Evolutionary conservation across 495 filamentous ascomycete species (phyloP).

Genomic region (Penicillium verhagenii): DNA sequence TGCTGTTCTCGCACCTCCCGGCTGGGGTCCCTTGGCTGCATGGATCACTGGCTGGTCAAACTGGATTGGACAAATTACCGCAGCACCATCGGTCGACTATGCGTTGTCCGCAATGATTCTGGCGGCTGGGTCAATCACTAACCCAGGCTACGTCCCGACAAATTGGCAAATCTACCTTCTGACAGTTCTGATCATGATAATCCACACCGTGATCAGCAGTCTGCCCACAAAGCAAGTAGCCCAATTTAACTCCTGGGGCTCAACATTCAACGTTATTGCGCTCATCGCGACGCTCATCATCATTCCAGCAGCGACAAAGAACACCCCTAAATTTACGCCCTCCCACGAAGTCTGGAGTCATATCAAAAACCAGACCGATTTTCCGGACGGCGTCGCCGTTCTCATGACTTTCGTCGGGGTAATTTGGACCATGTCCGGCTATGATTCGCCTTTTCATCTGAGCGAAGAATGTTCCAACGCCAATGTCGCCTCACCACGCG

Average conservation of each 20-base stretch:
- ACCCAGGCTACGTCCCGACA: conserved; percentile 63
- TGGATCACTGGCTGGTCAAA: conserved; percentile 78
- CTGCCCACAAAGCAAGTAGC: conserved; percentile 75
- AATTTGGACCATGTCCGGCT: conserved; percentile 68
- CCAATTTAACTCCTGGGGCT: conserved; percentile 72
- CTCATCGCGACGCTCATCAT: conserved; percentile 66
- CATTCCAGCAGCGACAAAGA: conserved; percentile 63
- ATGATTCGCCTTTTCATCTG: conserved; percentile 75
- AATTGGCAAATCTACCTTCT: conserved; percentile 71
- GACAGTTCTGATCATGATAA: conserved; percentile 65
- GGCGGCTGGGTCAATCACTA: conserved; percentile 64
- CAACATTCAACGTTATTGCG: conserved; percentile 71
- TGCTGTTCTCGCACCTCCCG: conserved; percentile 74
- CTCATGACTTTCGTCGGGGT: conserved; percentile 72
- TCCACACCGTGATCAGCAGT: conserved; percentile 69
- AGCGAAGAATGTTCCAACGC: conserved; percentile 79
- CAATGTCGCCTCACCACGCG: conserved; percentile 68
- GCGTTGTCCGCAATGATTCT: conserved; percentile 69
- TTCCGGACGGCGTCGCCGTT: conserved; percentile 67
- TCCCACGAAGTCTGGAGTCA: conserved; percentile 66
- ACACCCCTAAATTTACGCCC: conserved; percentile 61
- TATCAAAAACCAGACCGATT: conserved; percentile 69
- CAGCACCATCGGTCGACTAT: conserved; percentile 65
- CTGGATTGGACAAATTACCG: conserved; percentile 70
- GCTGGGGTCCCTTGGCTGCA: conserved; percentile 72